Evolutionary conservation across 257 asterid genomes (phyloP).

Genomic region (Fraxinus pennsylvanica): DNA sequence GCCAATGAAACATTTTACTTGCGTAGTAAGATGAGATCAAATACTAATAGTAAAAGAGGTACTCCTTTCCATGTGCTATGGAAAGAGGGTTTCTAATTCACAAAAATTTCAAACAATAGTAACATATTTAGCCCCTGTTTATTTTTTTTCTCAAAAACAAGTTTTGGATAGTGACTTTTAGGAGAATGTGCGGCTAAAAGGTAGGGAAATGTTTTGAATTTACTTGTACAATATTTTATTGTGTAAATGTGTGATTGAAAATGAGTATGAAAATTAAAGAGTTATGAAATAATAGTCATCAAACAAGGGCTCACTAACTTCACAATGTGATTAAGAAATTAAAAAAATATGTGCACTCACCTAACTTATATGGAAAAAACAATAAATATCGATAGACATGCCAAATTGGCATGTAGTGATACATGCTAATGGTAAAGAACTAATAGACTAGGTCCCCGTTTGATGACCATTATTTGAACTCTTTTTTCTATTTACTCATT

Average conservation of each 20-base stretch:
- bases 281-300: too few species aligned
- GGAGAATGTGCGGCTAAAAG: too few species aligned
- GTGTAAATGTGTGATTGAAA: too few species aligned
- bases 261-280: too few species aligned
- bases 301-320: not conserved
- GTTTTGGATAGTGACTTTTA: too few species aligned
- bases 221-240: too few species aligned
- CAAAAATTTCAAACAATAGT: not conserved
- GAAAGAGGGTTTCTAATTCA: not conserved
- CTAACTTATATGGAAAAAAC: not conserved
- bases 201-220: too few species aligned
- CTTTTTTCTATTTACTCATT: too few species aligned
- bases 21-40: not conserved
- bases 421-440: not conserved
- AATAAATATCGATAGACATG: not conserved
- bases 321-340: not conserved
- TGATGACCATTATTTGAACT: too few species aligned
- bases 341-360: not conserved
- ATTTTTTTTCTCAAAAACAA: too few species aligned
- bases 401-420: not conserved
- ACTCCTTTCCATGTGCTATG: not conserved
- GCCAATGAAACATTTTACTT: too few species aligned
- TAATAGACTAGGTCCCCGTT: not conserved
- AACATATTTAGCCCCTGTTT: too few species aligned
- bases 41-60: not conserved